A percentile compares a stretch with the other conserved stretches of the same genome.
Evolutionary conservation across 2,329 filamentous ascomycete species (phyloP).

Genomic region (Domatiomyces globalis): DNA sequence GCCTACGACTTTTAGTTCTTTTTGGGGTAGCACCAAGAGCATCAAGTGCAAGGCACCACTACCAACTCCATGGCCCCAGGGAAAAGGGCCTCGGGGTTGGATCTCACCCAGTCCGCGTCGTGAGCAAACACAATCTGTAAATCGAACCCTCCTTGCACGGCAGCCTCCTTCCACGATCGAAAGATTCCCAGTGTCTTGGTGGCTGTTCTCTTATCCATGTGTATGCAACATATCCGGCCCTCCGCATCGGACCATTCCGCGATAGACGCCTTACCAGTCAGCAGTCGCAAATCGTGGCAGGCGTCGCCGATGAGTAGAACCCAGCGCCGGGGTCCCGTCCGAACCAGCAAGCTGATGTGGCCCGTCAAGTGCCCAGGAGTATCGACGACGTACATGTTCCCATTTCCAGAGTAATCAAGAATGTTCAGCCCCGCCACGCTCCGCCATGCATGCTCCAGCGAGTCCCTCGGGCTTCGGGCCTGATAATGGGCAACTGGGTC

Average conservation of each 20-base stretch:
- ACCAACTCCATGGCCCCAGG: no score
- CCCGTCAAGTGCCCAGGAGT: slow-evolving; percentile 23
- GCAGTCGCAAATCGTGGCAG: slow-evolving; percentile 22
- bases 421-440: no score
- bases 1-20: no score
- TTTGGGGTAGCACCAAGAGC: no score
- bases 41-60: no score
- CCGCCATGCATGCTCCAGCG: no score
- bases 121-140: not conserved
- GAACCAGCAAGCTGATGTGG: slow-evolving; percentile 23
- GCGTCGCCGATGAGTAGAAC: slow-evolving; percentile 23
- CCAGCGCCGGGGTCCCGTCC: slow-evolving; percentile 5
- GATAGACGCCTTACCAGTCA: slow-evolving; percentile 21
- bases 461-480: no score
- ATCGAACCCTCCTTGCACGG: no score
- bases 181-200: slow-evolving; percentile 17
- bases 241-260: slow-evolving; percentile 20
- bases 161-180: no score
- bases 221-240: slow-evolving; percentile 20
- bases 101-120: slow-evolving; percentile 6
- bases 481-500: no score
- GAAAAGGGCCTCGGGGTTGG: no score
- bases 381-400: slow-evolving; percentile 22
- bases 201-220: slow-evolving; percentile 17
- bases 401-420: no score